A percentile compares a stretch with the other conserved stretches of the same genome.
Conservation (phyloP, 306 rosid genomes). For the Vigna nakashimae region DNA sequence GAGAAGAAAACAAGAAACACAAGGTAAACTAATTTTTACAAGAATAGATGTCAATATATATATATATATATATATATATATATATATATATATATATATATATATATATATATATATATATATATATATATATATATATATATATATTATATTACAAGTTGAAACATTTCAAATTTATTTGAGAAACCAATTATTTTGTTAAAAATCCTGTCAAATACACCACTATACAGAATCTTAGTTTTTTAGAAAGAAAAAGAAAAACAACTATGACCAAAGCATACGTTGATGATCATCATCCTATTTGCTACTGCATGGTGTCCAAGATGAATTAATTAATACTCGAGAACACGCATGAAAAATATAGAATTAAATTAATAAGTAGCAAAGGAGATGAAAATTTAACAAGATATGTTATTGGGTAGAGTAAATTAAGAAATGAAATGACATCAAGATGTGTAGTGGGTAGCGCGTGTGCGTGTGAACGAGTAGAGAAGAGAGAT, state of each 20-base stretch:
- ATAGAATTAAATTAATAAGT: conserved; percentile 1
- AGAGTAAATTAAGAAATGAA: conserved; percentile 32
- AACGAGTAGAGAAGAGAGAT: neutral
- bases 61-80: no score
- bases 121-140: no score
- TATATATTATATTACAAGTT: no score
- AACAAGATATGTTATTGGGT: neutral
- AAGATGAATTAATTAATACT: conserved; percentile 1
- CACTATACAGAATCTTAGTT: neutral
- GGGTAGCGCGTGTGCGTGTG: conserved; percentile 48
- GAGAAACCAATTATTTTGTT: no score
- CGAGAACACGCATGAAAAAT: neutral
- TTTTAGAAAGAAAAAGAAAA: neutral
- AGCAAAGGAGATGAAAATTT: neutral
- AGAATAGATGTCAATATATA: no score
- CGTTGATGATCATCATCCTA: conserved; percentile 3
- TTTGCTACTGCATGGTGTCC: neutral
- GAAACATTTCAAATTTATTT: no score
- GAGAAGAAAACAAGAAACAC: no score
- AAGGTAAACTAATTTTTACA: no score
- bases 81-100: no score
- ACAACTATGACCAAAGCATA: conserved; percentile 1
- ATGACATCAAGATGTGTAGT: no score
- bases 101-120: no score
- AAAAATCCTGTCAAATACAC: no score